These are phyloP conservation scores for Podila horticola DNA, from an alignment of 192 early-diverging fungal genomes.

Conservation along the genomic window DNA sequence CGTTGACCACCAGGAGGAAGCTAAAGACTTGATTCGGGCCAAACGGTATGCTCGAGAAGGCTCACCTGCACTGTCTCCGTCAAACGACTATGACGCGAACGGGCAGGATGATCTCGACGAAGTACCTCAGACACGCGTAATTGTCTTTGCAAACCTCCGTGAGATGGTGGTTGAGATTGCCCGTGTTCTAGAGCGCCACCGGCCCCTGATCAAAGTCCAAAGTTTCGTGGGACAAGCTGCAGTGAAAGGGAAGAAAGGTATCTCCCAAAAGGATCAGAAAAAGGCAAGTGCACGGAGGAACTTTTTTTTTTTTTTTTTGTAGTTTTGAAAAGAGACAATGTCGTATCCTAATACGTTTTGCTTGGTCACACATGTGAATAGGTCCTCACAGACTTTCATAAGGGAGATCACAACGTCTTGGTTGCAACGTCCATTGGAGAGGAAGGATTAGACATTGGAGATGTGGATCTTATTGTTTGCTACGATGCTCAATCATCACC, in stretches of 20 bases:
- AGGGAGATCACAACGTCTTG: conserved; percentile 83
- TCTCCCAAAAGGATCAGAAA: conserved; percentile 88
- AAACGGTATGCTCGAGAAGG: not conserved
- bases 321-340: not conserved
- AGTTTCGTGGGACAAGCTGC: conserved; percentile 86
- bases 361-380: conserved; percentile 10
- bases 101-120: not conserved
- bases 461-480: conserved; percentile 93
- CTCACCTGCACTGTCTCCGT: not conserved
- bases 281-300: conserved; percentile 53
- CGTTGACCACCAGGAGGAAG: conserved; percentile 49
- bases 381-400: conserved; percentile 80
- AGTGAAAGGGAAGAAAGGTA: conserved; percentile 70
- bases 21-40: conserved; percentile 1
- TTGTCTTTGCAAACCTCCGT: conserved; percentile 88
- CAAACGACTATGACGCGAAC: not conserved
- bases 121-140: conserved; percentile 65
- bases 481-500: conserved; percentile 84
- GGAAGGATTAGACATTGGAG: conserved; percentile 97
- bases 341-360: not conserved
- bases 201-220: conserved; percentile 74
- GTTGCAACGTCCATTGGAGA: conserved; percentile 94
- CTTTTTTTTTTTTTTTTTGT: no score
- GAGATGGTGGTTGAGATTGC: conserved; percentile 90
- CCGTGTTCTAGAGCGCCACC: conserved; percentile 64